phyloP scores from a whole-genome alignment of 345 rosid species.

The Raphanus sativus region DNA sequence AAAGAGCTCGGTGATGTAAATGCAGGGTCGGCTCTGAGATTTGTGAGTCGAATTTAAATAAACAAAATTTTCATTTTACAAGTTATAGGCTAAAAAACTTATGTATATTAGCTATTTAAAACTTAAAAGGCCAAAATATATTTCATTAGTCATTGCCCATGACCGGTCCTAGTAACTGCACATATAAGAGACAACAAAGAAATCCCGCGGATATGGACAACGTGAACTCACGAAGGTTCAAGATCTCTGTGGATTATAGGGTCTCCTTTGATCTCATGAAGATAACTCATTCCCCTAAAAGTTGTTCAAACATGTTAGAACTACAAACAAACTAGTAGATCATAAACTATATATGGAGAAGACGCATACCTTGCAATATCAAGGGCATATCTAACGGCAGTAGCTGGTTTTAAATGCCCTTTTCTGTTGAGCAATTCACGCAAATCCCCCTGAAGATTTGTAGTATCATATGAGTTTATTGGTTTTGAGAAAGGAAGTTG shows the following conservation, averaged over 20 bases:
- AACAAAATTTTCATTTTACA: too few relatives aligned
- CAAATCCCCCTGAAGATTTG: constrained; percentile 57
- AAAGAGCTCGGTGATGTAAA: neutral
- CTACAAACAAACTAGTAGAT: neutral
- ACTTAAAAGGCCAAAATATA: too few relatives aligned
- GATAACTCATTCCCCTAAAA: constrained; percentile 89
- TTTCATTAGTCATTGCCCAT: too few relatives aligned
- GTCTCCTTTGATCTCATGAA: constrained; percentile 80
- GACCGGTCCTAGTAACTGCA: neutral
- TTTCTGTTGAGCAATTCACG: constrained; percentile 53
- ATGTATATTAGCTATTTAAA: too few relatives aligned
- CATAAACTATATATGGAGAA: too few relatives aligned
- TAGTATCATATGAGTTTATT: neutral
- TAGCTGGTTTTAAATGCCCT: constrained; percentile 57
- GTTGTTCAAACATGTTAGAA: neutral
- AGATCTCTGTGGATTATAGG: constrained; percentile 95
- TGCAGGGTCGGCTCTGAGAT: too few relatives aligned
- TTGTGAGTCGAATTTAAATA: too few relatives aligned
- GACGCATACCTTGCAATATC: constrained; percentile 82
- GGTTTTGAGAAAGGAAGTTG: neutral
- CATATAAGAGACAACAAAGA: neutral
- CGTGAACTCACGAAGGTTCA: constrained; percentile 92
- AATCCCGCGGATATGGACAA: neutral
- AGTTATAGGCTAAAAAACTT: too few relatives aligned
- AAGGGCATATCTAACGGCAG: constrained; percentile 76